Evolutionary conservation across 176 grass and related monocot genomes (phyloP), one percentile per base, ranked within the genome.

Genomic region (Aegilops bicornis): DNA sequence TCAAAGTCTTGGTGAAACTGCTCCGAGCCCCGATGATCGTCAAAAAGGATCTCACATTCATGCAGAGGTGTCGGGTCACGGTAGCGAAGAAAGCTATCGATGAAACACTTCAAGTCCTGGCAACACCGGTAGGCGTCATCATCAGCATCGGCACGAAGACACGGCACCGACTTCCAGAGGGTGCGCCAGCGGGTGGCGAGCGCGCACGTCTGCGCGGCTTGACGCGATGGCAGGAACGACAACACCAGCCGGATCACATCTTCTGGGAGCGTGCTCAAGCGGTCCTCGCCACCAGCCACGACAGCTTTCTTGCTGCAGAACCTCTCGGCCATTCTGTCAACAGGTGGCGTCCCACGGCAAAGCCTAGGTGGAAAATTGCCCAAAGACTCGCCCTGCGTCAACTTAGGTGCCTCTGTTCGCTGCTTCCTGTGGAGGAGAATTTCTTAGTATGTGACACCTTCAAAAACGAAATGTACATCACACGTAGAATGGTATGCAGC

Each of bases 11-110:
- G 10, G 17, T n/a, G 8, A 13, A 5, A 37, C 17, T 71, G 4
- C 10, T 22, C 19, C 35, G 0, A 11, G 3, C 0, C 0, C 19
- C 8, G 10, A 11, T 20, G 0, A 27, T 23, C 10, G 2, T 11
- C 17, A 11, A 22, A n/a, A 16, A 5, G 1, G 22, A 24, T 43
- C 20, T 24, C 36, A 14, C 36, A 73, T 23, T 73, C 20, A 1
- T 11, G 36, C 69, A 73, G 22, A 3, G 36, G 69, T 42, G 36
- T 3, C 7, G 4, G 69, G 10, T 43, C 69, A 43, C 35, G 68
- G 35, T 2, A n/a, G 33, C 17, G 33, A 71, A 71, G 20, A 4
- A 39, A 20, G 68, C 19, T 39, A 6, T 70, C 11, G 68, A 70
- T 22, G 22, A 70, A 70, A 12, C 37, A 2, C 47, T 50, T 50